phyloP scores from a whole-genome alignment of 495 filamentous ascomycete species.

The Elasticomyces elasticus region DNA sequence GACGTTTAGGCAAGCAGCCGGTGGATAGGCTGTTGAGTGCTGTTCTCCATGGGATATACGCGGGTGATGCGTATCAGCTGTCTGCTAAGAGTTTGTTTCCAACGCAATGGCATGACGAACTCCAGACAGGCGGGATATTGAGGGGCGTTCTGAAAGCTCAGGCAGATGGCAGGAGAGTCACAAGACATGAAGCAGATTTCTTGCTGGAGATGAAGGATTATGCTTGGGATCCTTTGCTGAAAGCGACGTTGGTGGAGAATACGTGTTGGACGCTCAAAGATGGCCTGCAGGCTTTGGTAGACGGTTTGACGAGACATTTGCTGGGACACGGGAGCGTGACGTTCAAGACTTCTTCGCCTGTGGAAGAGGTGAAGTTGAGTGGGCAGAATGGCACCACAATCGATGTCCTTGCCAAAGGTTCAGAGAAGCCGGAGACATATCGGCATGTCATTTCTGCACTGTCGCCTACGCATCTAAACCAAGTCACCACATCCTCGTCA shows the following conservation, averaged over 20 bases:
- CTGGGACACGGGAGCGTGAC: slow-evolving; percentile 40
- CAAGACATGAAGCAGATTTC: slow-evolving; percentile 21
- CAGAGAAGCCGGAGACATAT: slow-evolving; percentile 33
- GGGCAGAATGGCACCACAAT: background rate
- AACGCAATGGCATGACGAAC: slow-evolving; percentile 43
- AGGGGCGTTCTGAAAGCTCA: slow-evolving; percentile 13
- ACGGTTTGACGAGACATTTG: slow-evolving; percentile 40
- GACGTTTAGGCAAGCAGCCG: slow-evolving; percentile 44
- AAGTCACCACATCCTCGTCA: background rate
- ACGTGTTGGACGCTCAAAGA: slow-evolving; percentile 53
- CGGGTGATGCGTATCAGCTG: slow-evolving; percentile 76
- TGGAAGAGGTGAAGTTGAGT: slow-evolving; percentile 24
- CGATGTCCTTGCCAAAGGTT: background rate
- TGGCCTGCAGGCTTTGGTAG: slow-evolving; percentile 46
- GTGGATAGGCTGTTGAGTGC: slow-evolving; percentile 71
- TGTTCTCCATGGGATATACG: slow-evolving; percentile 82
- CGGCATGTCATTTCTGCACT: slow-evolving; percentile 65
- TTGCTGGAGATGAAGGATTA: slow-evolving; percentile 19
- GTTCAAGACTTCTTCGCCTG: slow-evolving; percentile 38
- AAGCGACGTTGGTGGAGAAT: slow-evolving; percentile 21
- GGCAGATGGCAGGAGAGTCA: slow-evolving; percentile 12
- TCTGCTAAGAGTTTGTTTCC: slow-evolving; percentile 59
- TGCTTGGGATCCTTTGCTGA: slow-evolving; percentile 24
- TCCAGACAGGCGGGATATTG: slow-evolving; percentile 28
- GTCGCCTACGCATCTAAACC: slow-evolving; percentile 40